phyloP scores from a whole-genome alignment of 192 early-diverging fungal genomes.

The Coemansia sp. region DNA sequence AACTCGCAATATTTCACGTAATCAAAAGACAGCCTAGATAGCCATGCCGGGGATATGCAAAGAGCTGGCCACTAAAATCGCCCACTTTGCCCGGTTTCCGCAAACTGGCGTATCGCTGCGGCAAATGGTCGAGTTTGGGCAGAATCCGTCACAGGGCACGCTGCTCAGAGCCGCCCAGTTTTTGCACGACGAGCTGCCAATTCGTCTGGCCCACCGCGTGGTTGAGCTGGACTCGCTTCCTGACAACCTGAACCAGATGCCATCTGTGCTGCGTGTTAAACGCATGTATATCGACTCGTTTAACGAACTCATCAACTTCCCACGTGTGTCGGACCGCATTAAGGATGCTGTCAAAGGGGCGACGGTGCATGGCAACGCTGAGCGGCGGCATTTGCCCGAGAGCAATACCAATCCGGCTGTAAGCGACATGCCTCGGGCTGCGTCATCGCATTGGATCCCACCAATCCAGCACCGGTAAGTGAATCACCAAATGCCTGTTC shows the following conservation, averaged over 20 bases:
- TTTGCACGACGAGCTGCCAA: conserved; percentile 87
- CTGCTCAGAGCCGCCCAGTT: conserved; percentile 77
- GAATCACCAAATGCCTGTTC: neutral
- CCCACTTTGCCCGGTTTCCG: conserved; percentile 77
- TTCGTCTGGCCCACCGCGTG: conserved; percentile 89
- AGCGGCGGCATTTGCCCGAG: conserved; percentile 36
- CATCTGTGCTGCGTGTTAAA: conserved; percentile 85
- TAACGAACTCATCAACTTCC: conserved; percentile 57
- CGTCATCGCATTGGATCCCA: conserved; percentile 52
- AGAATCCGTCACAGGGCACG: conserved; percentile 72
- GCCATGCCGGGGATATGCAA: conserved; percentile 52
- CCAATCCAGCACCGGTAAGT: conserved; percentile 54
- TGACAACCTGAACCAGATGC: conserved; percentile 83
- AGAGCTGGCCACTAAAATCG: conserved; percentile 69
- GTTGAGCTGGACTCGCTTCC: conserved; percentile 93
- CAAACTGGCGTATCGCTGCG: conserved; percentile 91
- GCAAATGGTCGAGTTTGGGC: conserved; percentile 97
- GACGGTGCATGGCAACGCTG: conserved; percentile 18
- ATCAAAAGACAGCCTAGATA: neutral
- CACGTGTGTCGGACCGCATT: conserved; percentile 39
- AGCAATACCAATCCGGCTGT: conserved; percentile 29
- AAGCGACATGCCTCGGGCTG: conserved; percentile 16
- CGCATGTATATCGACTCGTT: conserved; percentile 95
- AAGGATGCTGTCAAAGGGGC: conserved; percentile 39
- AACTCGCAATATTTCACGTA: too few species aligned